These are phyloP conservation scores for Trifolium dubium DNA, from an alignment of 306 rosid species.

Conservation along the genomic window DNA sequence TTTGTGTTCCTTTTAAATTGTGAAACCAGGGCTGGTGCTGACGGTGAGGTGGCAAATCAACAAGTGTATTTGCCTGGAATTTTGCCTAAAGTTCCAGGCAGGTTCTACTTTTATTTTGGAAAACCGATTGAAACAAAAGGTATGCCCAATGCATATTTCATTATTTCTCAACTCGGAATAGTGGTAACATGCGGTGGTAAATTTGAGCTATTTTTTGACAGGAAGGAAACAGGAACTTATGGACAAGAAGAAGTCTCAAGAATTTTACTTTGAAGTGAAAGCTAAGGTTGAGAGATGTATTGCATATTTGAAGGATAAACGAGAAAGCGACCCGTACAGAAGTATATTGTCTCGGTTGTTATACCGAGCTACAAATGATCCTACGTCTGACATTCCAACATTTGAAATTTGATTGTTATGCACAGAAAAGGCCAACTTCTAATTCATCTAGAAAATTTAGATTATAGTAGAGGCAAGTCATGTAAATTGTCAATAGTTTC, in stretches of 20 bases:
- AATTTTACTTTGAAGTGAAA: constrained; percentile 72
- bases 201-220: constrained; percentile 45
- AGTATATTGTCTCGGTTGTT: constrained; percentile 55
- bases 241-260: constrained; percentile 61
- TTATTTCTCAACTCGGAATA: not conserved
- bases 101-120: constrained; percentile 84
- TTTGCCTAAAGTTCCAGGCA: constrained; percentile 81
- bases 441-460: not conserved
- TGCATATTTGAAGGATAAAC: constrained; percentile 67
- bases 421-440: not conserved
- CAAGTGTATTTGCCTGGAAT: constrained; percentile 69
- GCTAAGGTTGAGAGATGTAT: constrained; percentile 74
- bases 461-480: not conserved
- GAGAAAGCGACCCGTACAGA: constrained; percentile 82
- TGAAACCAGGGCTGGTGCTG: constrained; percentile 48
- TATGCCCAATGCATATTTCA: constrained; percentile 31
- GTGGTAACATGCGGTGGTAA: constrained; percentile 12
- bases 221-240: constrained; percentile 69
- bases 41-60: constrained; percentile 84
- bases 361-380: constrained; percentile 67
- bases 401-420: constrained; percentile 48
- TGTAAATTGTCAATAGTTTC: not conserved
- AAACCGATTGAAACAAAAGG: constrained; percentile 87
- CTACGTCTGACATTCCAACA: constrained; percentile 67
- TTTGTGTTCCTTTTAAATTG: constrained; percentile 12